These are phyloP conservation scores for Pseudoneurospora amorphoporcata DNA, from an alignment of 495 filamentous ascomycete genomes.

Conservation along the genomic window DNA sequence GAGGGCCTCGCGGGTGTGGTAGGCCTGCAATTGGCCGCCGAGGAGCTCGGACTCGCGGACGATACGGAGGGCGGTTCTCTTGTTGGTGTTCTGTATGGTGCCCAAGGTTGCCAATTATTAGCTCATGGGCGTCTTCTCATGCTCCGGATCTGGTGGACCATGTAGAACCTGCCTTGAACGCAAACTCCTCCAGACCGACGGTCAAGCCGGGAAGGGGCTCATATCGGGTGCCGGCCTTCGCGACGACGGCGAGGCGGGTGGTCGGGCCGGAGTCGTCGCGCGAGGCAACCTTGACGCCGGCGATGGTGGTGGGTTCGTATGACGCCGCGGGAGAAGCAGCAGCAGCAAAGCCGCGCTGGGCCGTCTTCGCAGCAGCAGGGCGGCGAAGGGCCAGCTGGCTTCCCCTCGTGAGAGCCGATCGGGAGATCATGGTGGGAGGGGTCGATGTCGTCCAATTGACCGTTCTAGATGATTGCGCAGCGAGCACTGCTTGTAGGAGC, in stretches of 20 bases:
- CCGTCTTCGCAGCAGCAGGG: constrained; percentile 49
- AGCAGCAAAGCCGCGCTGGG: constrained; percentile 63
- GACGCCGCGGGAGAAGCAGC: constrained; percentile 64
- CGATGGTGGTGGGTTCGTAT: constrained; percentile 77
- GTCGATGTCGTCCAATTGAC: constrained; percentile 37
- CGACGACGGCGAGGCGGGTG: constrained; percentile 78
- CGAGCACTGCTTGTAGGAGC: constrained; percentile 9
- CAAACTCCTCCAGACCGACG: constrained; percentile 82
- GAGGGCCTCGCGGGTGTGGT: constrained; percentile 86
- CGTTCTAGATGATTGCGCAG: constrained; percentile 28
- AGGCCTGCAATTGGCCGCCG: constrained; percentile 71
- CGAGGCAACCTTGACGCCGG: constrained; percentile 82
- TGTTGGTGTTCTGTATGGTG: constrained; percentile 59
- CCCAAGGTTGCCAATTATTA: constrained; percentile 30
- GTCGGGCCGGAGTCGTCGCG: constrained; percentile 81
- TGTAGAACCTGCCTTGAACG: constrained; percentile 72
- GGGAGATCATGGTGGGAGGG: constrained; percentile 71
- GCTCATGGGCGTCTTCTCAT: constrained; percentile 24
- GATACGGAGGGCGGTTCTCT: constrained; percentile 82
- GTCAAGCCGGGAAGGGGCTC: constrained; percentile 80
- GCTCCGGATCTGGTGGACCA: neutral
- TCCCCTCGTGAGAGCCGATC: constrained; percentile 66
- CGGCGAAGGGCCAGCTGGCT: constrained; percentile 64
- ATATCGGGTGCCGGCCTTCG: constrained; percentile 87
- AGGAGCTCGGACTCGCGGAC: constrained; percentile 89